phyloP scores from a whole-genome alignment of 2,329 filamentous ascomycete genomes.

The Grosmannia huntii region DNA sequence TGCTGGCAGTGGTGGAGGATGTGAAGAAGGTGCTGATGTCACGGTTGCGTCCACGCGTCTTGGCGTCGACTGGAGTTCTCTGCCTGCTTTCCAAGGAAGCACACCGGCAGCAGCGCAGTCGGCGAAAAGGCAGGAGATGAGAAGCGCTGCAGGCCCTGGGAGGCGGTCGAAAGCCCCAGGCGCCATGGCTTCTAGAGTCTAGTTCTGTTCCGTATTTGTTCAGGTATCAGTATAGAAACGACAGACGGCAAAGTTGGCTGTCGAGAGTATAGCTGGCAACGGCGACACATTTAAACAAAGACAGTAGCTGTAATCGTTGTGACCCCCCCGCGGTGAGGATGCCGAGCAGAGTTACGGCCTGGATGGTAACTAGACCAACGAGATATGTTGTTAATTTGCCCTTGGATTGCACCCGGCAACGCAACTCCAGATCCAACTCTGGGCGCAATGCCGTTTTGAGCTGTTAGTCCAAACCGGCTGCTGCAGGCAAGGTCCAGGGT shows the following conservation, averaged over 20 bases:
- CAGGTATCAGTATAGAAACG: too few species aligned
- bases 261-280: too few species aligned
- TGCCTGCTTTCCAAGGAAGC: conserved; percentile 7
- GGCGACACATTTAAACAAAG: not conserved
- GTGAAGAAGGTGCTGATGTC: conserved; percentile 9
- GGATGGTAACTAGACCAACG: not conserved
- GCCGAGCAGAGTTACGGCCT: not conserved
- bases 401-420: not conserved
- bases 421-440: not conserved
- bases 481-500: not conserved
- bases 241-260: not conserved
- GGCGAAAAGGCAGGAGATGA: conserved; percentile 17
- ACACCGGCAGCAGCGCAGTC: conserved; percentile 16
- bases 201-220: too few species aligned
- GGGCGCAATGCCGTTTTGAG: not conserved
- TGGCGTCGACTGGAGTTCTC: not conserved
- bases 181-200: conserved; percentile 4
- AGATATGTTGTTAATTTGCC: not conserved
- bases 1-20: not conserved
- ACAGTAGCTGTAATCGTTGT: not conserved
- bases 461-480: not conserved
- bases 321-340: not conserved
- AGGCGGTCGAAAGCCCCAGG: conserved; percentile 16
- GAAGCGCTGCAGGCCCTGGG: conserved; percentile 18
- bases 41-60: not conserved